Evolutionary conservation across 1,284 basidiomycete species (phyloP).

Genomic region (Wallemia hederae): DNA sequence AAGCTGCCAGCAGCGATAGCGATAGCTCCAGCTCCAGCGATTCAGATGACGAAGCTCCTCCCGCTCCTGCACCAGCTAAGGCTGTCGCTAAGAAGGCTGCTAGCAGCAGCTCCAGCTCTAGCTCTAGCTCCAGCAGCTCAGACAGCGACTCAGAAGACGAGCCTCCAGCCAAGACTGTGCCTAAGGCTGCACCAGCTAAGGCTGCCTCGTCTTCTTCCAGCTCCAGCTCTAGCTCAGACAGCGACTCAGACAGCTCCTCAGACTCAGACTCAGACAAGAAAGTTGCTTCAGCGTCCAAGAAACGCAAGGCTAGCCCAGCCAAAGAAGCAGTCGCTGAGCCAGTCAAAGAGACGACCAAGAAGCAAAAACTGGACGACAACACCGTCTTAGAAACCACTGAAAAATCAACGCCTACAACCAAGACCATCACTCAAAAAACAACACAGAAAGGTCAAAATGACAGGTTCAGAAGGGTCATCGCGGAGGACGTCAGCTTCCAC

Average conservation of each 20-base stretch:
- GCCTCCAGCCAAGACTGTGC: not conserved
- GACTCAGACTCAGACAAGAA: not conserved
- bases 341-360: not conserved
- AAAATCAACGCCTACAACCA: not conserved
- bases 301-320: not conserved
- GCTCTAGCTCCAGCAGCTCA: not conserved
- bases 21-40: not conserved
- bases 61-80: not conserved
- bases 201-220: not conserved
- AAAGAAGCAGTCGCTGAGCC: not conserved
- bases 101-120: not conserved
- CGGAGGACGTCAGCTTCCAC: conserved; percentile 9
- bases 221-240: not conserved
- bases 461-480: conserved; percentile 13
- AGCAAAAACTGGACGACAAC: not conserved
- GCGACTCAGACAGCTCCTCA: not conserved
- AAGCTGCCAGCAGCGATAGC: too few species aligned
- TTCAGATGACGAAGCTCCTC: not conserved
- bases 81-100: not conserved
- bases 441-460: conserved; percentile 2
- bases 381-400: not conserved
- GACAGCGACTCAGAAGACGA: not conserved
- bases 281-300: not conserved
- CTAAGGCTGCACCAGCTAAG: too few species aligned
- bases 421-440: not conserved